Conservation (phyloP, 1,139 yeast species). For the Protomyces lactucae-debilis region DNA sequence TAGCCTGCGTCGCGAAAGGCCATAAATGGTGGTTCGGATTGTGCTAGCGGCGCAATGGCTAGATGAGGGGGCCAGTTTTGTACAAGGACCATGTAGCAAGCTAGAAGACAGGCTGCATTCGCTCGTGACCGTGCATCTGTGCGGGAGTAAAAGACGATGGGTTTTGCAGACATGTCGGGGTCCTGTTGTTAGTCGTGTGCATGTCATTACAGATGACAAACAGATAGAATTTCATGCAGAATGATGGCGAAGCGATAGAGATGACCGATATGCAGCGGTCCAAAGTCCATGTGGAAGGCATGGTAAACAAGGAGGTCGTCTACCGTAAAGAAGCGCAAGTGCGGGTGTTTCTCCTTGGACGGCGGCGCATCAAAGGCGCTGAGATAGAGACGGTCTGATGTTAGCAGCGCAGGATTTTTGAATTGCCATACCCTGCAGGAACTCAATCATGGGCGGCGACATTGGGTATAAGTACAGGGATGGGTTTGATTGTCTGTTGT, state of each 20-base stretch:
- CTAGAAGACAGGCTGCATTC: slow-evolving; percentile 87
- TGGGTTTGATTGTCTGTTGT: not conserved
- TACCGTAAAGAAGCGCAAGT: slow-evolving; percentile 59
- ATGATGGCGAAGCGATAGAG: slow-evolving; percentile 91
- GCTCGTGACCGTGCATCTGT: slow-evolving; percentile 78
- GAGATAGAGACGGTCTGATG: slow-evolving; percentile 69
- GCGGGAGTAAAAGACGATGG: slow-evolving; percentile 83
- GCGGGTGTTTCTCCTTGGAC: slow-evolving; percentile 65
- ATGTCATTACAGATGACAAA: not conserved
- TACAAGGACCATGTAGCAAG: slow-evolving; percentile 90
- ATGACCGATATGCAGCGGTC: slow-evolving; percentile 91
- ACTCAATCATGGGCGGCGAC: slow-evolving; percentile 29
- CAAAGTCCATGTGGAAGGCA: slow-evolving; percentile 90
- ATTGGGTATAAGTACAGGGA: not conserved
- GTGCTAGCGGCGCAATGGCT: slow-evolving; percentile 89
- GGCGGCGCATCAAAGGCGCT: slow-evolving; percentile 86
- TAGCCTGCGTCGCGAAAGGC: slow-evolving; percentile 96
- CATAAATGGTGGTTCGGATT: slow-evolving; percentile 88
- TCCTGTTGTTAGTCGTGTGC: slow-evolving; percentile 36
- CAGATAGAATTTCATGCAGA: slow-evolving; percentile 68
- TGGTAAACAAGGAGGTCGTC: slow-evolving; percentile 90
- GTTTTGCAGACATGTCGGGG: slow-evolving; percentile 75
- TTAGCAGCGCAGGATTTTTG: not conserved
- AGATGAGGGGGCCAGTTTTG: slow-evolving; percentile 99
- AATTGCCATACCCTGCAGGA: slow-evolving; percentile 26